phyloP scores from a whole-genome alignment of 257 asterid genomes.

The Salvia rosmarinus region DNA sequence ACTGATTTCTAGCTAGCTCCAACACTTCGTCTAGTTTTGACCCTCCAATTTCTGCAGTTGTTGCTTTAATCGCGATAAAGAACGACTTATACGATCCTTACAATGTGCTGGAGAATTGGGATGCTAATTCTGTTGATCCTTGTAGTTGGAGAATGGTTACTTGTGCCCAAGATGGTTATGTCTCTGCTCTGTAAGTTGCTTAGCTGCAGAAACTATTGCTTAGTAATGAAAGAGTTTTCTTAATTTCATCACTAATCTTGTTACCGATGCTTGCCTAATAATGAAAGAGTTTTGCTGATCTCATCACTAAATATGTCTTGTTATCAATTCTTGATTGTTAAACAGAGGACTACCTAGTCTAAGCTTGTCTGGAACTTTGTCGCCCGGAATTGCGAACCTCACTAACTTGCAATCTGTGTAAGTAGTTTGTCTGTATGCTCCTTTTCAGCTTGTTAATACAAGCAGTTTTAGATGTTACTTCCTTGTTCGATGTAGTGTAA shows the following conservation, averaged over 20 bases:
- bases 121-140: constrained; percentile 93
- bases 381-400: constrained; percentile 86
- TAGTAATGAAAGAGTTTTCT: not conserved
- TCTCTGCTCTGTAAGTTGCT: constrained; percentile 79
- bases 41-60: constrained; percentile 58
- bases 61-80: constrained; percentile 85
- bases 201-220: not conserved
- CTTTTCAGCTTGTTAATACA: not conserved
- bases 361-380: constrained; percentile 80
- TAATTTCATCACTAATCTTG: constrained; percentile 5
- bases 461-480: not conserved
- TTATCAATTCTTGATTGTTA: constrained; percentile 24
- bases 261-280: not conserved
- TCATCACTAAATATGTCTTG: constrained; percentile 13
- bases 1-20: not conserved
- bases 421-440: constrained; percentile 36
- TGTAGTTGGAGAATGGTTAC: constrained; percentile 98
- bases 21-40: not conserved
- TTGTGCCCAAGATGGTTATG: constrained; percentile 81
- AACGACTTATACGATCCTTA: constrained; percentile 72
- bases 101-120: constrained; percentile 91
- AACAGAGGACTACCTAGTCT: constrained; percentile 82
- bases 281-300: not conserved
- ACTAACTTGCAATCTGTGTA: constrained; percentile 83
- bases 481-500: not conserved